A percentile compares a stretch with the other conserved stretches of the same genome.
Evolutionary conservation across 306 rosid genomes (phyloP).

Genomic region (Dryas drummondii): DNA sequence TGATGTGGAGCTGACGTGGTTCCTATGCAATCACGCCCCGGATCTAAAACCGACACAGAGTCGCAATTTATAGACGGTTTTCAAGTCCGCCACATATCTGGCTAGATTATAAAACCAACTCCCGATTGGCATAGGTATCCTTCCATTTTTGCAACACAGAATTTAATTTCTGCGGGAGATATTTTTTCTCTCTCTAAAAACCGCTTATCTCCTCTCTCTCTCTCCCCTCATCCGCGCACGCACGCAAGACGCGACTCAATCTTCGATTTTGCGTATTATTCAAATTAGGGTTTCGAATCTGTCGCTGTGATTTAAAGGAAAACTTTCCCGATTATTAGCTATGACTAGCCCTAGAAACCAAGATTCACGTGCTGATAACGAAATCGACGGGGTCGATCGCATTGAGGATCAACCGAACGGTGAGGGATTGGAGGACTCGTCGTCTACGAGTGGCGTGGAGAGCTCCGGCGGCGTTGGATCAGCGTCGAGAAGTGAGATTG

Average conservation of each 20-base stretch:
- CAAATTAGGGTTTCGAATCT: conserved; percentile 15
- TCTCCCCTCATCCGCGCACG: conserved; percentile 3
- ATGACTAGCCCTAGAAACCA: conserved; percentile 55
- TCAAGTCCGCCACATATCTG: conserved; percentile 58
- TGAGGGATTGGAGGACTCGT: conserved; percentile 46
- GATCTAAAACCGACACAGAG: conserved; percentile 38
- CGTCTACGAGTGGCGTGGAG: conserved; percentile 35
- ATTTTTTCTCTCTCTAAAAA: conserved; percentile 6
- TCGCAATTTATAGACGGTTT: conserved; percentile 27
- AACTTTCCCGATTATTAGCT: not conserved
- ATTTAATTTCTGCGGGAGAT: conserved; percentile 16
- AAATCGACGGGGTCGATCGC: conserved; percentile 29
- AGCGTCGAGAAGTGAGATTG: conserved; percentile 50
- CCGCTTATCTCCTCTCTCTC: not conserved
- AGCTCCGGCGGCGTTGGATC: conserved; percentile 34
- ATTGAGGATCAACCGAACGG: conserved; percentile 36
- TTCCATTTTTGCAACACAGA: not conserved
- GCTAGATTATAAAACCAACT: not conserved
- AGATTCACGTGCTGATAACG: conserved; percentile 36
- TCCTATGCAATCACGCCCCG: conserved; percentile 30
- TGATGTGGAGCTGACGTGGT: conserved; percentile 33
- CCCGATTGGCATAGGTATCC: not conserved
- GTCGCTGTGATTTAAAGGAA: not conserved
- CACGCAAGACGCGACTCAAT: not conserved
- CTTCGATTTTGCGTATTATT: not conserved